Conservation (phyloP, 2,329 filamentous ascomycete genomes). For the Sarocladiaceae sp. region DNA sequence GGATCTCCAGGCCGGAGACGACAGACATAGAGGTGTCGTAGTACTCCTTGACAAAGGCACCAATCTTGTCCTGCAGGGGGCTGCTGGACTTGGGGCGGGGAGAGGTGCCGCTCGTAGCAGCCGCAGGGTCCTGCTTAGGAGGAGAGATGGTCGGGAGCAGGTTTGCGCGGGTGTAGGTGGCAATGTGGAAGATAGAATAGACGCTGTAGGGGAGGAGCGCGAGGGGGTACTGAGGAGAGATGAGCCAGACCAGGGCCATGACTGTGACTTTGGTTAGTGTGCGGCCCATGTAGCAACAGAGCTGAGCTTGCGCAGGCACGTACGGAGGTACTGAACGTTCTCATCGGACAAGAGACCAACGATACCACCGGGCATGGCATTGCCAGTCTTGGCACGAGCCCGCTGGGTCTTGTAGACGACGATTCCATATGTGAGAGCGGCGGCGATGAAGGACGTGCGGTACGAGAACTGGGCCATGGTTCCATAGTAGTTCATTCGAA, state of each 20-base stretch:
- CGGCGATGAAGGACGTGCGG: conserved; percentile 82
- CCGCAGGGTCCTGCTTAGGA: conserved; percentile 31
- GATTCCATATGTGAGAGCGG: conserved; percentile 90
- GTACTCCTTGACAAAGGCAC: conserved; percentile 93
- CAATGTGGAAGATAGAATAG: conserved; percentile 98
- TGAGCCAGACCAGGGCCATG: conserved; percentile 94
- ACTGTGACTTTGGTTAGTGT: conserved; percentile 44
- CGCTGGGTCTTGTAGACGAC: conserved; percentile 98
- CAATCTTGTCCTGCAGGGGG: conserved; percentile 74
- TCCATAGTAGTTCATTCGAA: conserved; percentile 82
- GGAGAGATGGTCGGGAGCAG: conserved; percentile 82
- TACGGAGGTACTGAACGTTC: conserved; percentile 96
- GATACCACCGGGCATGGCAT: conserved; percentile 51
- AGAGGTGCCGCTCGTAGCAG: conserved; percentile 53
- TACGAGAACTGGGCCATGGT: conserved; percentile 77
- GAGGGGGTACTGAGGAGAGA: conserved; percentile 80
- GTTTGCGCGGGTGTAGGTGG: conserved; percentile 91
- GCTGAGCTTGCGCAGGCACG: too few species aligned
- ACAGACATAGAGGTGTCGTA: conserved; percentile 95
- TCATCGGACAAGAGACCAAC: conserved; percentile 74
- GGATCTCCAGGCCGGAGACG: conserved; percentile 81
- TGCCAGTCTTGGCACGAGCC: conserved; percentile 70
- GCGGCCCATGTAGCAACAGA: too few species aligned
- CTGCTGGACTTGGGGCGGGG: conserved; percentile 41
- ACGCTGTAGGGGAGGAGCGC: conserved; percentile 91